phyloP scores from a whole-genome alignment of 129 eudicot species.

The Chrysanthemum lavandulifolium region DNA sequence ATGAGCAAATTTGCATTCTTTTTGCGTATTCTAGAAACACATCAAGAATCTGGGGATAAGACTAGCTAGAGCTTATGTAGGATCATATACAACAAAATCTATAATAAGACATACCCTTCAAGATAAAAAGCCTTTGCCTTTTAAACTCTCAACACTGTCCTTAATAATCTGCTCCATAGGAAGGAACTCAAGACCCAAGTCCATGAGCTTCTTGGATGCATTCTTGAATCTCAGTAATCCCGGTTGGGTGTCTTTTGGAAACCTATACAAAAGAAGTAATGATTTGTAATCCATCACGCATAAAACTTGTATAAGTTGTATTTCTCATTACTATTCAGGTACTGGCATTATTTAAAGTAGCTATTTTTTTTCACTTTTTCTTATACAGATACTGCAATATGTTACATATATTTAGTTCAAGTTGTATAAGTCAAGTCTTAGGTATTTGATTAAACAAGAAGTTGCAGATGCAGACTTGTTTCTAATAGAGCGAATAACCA shows the following conservation, averaged over 20 bases:
- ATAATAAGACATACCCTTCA: constrained; percentile 20
- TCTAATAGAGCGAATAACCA: too few species aligned
- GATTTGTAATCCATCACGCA: too few species aligned
- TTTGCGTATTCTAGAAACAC: not conserved
- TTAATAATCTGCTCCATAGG: constrained; percentile 75
- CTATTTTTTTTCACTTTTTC: too few species aligned
- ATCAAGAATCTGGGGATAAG: too few species aligned
- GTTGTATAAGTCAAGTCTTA: too few species aligned
- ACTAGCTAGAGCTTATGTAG: not conserved
- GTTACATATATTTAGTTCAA: too few species aligned
- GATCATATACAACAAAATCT: not conserved
- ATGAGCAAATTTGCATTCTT: not conserved
- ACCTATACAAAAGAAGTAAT: constrained; percentile 37
- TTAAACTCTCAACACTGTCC: constrained; percentile 82
- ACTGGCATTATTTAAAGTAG: too few species aligned
- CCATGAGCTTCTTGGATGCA: constrained; percentile 74
- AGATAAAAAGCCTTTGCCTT: constrained; percentile 65
- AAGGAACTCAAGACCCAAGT: constrained; percentile 64
- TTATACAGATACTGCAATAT: too few species aligned
- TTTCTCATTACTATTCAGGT: too few species aligned
- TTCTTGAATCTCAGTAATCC: constrained; percentile 65
- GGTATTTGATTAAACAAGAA: not conserved
- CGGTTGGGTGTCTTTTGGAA: constrained; percentile 79
- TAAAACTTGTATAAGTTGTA: too few species aligned
- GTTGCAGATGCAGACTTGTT: not conserved